These are phyloP conservation scores for Fusarium avenaceum DNA, from an alignment of 2,329 filamentous ascomycete species.

Conservation along the genomic window DNA sequence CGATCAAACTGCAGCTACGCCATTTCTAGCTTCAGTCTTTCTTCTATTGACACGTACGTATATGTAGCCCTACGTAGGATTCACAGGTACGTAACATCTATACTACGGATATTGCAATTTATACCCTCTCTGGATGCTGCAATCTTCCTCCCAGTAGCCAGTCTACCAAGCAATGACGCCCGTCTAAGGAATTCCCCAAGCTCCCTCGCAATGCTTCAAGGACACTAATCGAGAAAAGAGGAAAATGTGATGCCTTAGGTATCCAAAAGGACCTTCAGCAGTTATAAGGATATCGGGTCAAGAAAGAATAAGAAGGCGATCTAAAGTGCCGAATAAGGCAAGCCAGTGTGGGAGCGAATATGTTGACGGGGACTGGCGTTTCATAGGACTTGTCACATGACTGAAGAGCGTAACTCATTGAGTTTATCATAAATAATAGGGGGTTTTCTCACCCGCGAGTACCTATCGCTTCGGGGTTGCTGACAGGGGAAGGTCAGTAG, in stretches of 20 bases:
- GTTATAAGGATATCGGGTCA: slow-evolving; percentile 25
- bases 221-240: slow-evolving; percentile 30
- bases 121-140: slow-evolving; percentile 26
- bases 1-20: background rate
- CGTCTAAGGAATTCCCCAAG: slow-evolving; percentile 45
- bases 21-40: slow-evolving; percentile 2
- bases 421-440: slow-evolving; percentile 29
- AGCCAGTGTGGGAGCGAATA: slow-evolving; percentile 18
- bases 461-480: slow-evolving; percentile 63
- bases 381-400: slow-evolving; percentile 22
- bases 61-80: slow-evolving; percentile 3
- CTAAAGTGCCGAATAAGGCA: slow-evolving; percentile 17
- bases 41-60: slow-evolving; percentile 18
- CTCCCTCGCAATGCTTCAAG: slow-evolving; percentile 50
- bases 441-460: slow-evolving; percentile 53
- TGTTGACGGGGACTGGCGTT: slow-evolving; percentile 27
- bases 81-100: slow-evolving; percentile 21
- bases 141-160: slow-evolving; percentile 22
- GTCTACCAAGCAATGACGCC: slow-evolving; percentile 44
- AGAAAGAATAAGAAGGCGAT: slow-evolving; percentile 16
- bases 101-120: slow-evolving; percentile 25
- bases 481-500: slow-evolving; percentile 58
- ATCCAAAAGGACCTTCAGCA: slow-evolving; percentile 19
- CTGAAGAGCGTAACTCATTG: slow-evolving; percentile 20
- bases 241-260: slow-evolving; percentile 14